Conservation (phyloP, 305 asterid genomes). For the Rubia tinctorum region DNA sequence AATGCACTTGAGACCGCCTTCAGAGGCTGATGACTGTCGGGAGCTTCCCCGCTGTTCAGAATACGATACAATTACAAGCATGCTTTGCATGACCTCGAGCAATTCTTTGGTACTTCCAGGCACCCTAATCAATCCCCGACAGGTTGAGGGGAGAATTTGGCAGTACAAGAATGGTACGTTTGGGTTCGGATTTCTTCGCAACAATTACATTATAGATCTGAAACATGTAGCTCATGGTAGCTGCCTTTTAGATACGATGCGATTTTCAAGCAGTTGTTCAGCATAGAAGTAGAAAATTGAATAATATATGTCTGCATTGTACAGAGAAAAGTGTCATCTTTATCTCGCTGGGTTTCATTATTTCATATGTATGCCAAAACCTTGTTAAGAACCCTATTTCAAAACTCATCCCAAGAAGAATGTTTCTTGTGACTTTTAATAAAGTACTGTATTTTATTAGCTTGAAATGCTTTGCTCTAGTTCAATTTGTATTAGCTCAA, state of each 20-base stretch:
- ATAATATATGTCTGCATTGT: slow-evolving; percentile 14
- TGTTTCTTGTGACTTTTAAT: neutral
- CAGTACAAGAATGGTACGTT: slow-evolving; percentile 63
- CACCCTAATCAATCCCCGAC: slow-evolving; percentile 40
- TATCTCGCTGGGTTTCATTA: neutral
- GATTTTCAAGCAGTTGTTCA: slow-evolving; percentile 28
- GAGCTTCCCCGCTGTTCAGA: slow-evolving; percentile 31
- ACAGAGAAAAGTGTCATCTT: slow-evolving; percentile 14
- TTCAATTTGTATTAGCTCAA: too few species aligned
- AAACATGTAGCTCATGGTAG: slow-evolving; percentile 60
- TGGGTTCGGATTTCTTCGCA: slow-evolving; percentile 84
- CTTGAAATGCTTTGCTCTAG: neutral
- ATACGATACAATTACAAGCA: slow-evolving; percentile 34
- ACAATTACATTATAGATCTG: slow-evolving; percentile 54
- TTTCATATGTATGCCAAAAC: neutral
- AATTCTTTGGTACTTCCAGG: slow-evolving; percentile 79
- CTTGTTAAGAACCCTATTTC: neutral
- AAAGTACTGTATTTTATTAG: neutral
- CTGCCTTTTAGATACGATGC: slow-evolving; percentile 48
- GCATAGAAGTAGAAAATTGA: slow-evolving; percentile 1
- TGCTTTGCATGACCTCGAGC: slow-evolving; percentile 75
- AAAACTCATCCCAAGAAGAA: neutral
- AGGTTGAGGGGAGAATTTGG: slow-evolving; percentile 88
- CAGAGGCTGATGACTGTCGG: slow-evolving; percentile 30
- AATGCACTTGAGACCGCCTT: slow-evolving; percentile 53